Evolutionary conservation across 352 stramenopile genomes (phyloP), one percentile per base, ranked within the genome.

Genomic region (Aphanomyces astaci): DNA sequence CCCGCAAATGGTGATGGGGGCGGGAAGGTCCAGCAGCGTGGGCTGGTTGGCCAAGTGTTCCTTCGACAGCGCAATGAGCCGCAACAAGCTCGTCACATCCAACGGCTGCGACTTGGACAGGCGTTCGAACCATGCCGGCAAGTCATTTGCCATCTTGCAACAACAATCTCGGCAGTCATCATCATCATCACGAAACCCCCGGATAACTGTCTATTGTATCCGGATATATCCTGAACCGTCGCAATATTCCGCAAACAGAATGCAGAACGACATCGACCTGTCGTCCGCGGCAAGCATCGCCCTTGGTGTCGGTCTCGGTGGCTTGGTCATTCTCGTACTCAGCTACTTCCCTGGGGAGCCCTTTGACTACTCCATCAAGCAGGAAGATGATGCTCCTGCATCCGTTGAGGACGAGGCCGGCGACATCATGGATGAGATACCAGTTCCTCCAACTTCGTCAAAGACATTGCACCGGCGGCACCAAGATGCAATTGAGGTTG

Each of bases 1-100:
- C 49, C 96, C 95, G 45, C 89, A 91, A 27, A 95, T 82, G 22
- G 79, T 87, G 49, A 97, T 79, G 66, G 89, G 88, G 24, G 86
- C 82, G n/a, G 62, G 51, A 9, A 97, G 78, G 28, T 66, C 63
- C 25, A 96, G 40, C 11, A 65, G 36, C 17, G 56, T 65, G 31
- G 56, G 56, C 40, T 65, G 56, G 56, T 33, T 46, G 27, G 56
- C 56, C 22, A 65, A 51, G 36, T 65, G 56, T 17, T 65, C 56
- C 28, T 65, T 65, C 10, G 56, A 5, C 19, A 65, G 19, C 25
- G 56, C 56, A 46, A 65, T 46, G 19, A 65, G 36, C 4, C 56
- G 32, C 5, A 65, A 31, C 32, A 65, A 51, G 56, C 56, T 65
- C 15, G 56, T 65, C 56, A 65, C 56, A 28, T 65, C 56, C n/a